These are phyloP conservation scores for Penstemon eatonii DNA, from an alignment of 257 asterid genomes.

Conservation along the genomic window DNA sequence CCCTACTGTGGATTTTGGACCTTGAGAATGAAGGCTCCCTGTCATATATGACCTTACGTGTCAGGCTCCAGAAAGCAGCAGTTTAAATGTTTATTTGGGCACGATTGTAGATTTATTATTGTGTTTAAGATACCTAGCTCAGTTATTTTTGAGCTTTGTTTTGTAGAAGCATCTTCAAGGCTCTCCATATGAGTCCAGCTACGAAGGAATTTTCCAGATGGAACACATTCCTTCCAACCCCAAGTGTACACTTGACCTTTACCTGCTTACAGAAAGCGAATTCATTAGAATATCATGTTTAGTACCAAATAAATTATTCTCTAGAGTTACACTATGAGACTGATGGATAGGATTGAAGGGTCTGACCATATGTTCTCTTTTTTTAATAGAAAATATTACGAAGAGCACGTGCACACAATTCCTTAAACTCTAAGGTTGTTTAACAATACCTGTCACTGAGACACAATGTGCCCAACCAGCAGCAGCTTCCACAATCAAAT, in stretches of 20 bases:
- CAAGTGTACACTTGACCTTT: slow-evolving; percentile 62
- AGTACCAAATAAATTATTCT: background rate
- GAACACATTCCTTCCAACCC: slow-evolving; percentile 94
- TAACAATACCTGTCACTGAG: slow-evolving; percentile 56
- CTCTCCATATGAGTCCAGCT: slow-evolving; percentile 37
- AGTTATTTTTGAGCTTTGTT: slow-evolving; percentile 38
- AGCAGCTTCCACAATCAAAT: slow-evolving; percentile 57
- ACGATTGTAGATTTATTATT: background rate
- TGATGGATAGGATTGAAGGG: slow-evolving; percentile 6
- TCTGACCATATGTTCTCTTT: slow-evolving; percentile 1
- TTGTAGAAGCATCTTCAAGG: slow-evolving; percentile 39
- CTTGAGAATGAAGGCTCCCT: slow-evolving; percentile 46
- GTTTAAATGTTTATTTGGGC: background rate
- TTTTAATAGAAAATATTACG: background rate
- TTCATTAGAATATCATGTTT: slow-evolving; percentile 4
- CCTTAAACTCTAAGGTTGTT: background rate
- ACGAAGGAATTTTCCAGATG: slow-evolving; percentile 48
- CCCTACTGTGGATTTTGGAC: slow-evolving; percentile 36
- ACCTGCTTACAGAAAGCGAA: slow-evolving; percentile 37
- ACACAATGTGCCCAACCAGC: slow-evolving; percentile 89
- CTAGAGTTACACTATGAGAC: slow-evolving; percentile 1
- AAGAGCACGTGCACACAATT: background rate
- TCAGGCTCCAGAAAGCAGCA: slow-evolving; percentile 25
- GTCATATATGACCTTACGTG: slow-evolving; percentile 24
- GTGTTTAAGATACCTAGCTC: slow-evolving; percentile 49